Evolutionary conservation across 2,329 filamentous ascomycete species (phyloP).

Genomic region (Nemania sp.): DNA sequence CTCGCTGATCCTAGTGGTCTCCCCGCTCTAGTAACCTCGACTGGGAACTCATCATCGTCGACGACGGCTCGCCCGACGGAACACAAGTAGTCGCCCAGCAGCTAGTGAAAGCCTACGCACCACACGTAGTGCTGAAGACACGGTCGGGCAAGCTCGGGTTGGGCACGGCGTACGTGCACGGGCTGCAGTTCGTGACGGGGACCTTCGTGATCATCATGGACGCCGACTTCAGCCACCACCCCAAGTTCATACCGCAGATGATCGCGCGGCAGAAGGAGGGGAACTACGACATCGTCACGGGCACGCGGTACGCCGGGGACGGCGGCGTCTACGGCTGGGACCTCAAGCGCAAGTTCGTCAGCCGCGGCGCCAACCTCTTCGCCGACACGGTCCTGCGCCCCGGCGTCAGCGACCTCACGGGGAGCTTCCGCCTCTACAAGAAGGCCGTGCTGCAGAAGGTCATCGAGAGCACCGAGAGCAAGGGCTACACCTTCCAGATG

Average conservation of each 20-base stretch:
- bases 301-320: slow-evolving; percentile 90
- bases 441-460: slow-evolving; percentile 88
- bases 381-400: slow-evolving; percentile 94
- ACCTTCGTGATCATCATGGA: slow-evolving; percentile 99
- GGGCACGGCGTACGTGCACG: slow-evolving; percentile 95
- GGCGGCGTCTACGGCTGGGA: slow-evolving; percentile 98
- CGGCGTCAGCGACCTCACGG: slow-evolving; percentile 94
- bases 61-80: slow-evolving; percentile 96
- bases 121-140: slow-evolving; percentile 84
- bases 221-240: slow-evolving; percentile 98
- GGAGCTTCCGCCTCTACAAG: slow-evolving; percentile 95
- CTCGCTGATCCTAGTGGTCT: slow-evolving; percentile 33
- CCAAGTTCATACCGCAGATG: slow-evolving; percentile 98
- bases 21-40: slow-evolving; percentile 77
- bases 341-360: slow-evolving; percentile 87
- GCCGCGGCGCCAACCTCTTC: slow-evolving; percentile 91
- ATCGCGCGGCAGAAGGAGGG: slow-evolving; percentile 80
- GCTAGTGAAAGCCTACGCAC: slow-evolving; percentile 85
- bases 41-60: slow-evolving; percentile 98
- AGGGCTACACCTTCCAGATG: slow-evolving; percentile 99
- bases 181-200: slow-evolving; percentile 87
- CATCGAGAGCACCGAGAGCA: slow-evolving; percentile 90
- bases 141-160: slow-evolving; percentile 97
- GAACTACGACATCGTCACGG: slow-evolving; percentile 96
- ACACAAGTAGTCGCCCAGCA: slow-evolving; percentile 92